These are phyloP conservation scores for Drechslerella coelobrocha DNA, from an alignment of 2,329 filamentous ascomycete species.

Conservation along the genomic window DNA sequence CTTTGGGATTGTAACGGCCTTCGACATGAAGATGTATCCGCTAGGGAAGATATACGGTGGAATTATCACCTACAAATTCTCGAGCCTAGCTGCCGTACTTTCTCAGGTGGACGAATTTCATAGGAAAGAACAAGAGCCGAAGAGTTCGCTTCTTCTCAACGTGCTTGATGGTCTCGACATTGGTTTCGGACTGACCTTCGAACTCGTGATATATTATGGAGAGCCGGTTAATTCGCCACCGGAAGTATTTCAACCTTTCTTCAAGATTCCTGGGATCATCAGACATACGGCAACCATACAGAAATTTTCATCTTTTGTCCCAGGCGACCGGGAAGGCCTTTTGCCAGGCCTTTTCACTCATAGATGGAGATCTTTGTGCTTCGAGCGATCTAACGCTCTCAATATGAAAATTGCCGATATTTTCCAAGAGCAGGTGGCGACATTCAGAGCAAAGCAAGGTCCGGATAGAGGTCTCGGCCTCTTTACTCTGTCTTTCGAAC, in stretches of 20 bases:
- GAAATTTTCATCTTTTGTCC: conserved; percentile 8
- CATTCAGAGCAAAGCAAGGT: background rate
- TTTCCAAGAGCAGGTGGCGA: conserved; percentile 16
- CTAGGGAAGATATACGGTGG: conserved; percentile 10
- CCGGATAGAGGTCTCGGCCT: conserved; percentile 7
- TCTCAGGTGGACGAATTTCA: conserved; percentile 15
- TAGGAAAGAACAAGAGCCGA: conserved; percentile 7
- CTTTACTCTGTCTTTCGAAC: conserved; percentile 26
- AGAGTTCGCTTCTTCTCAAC: conserved; percentile 17
- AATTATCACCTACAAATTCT: conserved; percentile 15
- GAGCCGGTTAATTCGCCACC: conserved; percentile 4
- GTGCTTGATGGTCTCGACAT: conserved; percentile 21
- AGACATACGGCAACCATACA: conserved; percentile 10
- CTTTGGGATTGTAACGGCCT: conserved; percentile 58
- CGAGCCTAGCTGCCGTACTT: conserved; percentile 15
- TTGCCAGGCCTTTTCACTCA: conserved; percentile 15
- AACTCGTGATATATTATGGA: conserved; percentile 21
- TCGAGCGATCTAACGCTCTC: background rate
- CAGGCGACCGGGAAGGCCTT: conserved; percentile 10
- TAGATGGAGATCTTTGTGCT: conserved; percentile 23
- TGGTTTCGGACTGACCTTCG: conserved; percentile 10
- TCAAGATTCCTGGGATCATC: conserved; percentile 18
- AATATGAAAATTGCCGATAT: conserved; percentile 7
- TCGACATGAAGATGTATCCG: conserved; percentile 53
- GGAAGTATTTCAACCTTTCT: conserved; percentile 3